Conservation (phyloP, 257 asterid genomes). For the Marsdenia floribunda region DNA sequence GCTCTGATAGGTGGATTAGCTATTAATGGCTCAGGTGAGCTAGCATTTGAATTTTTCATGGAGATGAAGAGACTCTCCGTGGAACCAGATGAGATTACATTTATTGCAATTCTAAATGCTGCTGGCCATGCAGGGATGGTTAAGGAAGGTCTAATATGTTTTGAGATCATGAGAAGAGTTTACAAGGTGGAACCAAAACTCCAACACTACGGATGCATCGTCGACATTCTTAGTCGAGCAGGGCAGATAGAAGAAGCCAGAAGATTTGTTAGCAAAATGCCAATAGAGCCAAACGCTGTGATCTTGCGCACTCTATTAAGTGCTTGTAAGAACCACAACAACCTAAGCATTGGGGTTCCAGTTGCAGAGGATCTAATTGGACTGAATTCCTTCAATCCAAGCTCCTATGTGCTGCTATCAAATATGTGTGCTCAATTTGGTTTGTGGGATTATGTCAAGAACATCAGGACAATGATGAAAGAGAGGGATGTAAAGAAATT, state of each 20-base stretch:
- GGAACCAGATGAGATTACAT: conserved; percentile 70
- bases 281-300: conserved; percentile 63
- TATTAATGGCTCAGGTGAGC: conserved; percentile 61
- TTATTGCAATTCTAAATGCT: conserved; percentile 63
- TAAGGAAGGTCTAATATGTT: conserved; percentile 77
- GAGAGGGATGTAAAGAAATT: conserved; percentile 52
- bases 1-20: conserved; percentile 90
- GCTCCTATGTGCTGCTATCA: conserved; percentile 67
- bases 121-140: conserved; percentile 83
- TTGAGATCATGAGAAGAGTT: conserved; percentile 64
- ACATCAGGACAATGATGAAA: conserved; percentile 54
- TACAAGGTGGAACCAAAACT: conserved; percentile 57
- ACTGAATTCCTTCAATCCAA: conserved; percentile 40
- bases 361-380: conserved; percentile 47
- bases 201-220: conserved; percentile 82
- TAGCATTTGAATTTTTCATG: conserved; percentile 67
- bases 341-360: conserved; percentile 46
- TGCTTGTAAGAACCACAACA: conserved; percentile 57
- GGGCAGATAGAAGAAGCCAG: conserved; percentile 63
- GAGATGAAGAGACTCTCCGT: conserved; percentile 52
- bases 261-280: conserved; percentile 61
- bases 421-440: conserved; percentile 71
- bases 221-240: conserved; percentile 70
- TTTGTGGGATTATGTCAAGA: conserved; percentile 60
- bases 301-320: conserved; percentile 63